A percentile compares a stretch with the other conserved stretches of the same genome.
These are phyloP conservation scores for Pseudodiploospora longispora DNA, from an alignment of 2,329 filamentous ascomycete species.

Conservation along the genomic window DNA sequence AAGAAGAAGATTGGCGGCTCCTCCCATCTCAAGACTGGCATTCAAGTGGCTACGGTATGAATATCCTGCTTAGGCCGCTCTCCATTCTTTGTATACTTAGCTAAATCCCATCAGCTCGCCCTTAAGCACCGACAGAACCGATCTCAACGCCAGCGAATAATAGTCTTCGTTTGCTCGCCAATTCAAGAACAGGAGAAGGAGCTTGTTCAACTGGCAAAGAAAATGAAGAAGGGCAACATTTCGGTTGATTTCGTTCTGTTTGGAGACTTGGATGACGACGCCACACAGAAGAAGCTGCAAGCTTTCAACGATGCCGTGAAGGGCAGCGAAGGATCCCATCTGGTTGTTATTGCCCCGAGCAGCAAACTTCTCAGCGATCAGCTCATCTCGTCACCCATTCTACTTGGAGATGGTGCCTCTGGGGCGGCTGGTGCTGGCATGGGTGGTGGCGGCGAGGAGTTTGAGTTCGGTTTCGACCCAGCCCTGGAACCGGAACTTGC, in stretches of 20 bases:
- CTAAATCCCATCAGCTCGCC: conserved; percentile 56
- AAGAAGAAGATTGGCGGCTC: conserved; percentile 84
- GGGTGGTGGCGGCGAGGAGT: conserved; percentile 55
- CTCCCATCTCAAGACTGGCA: conserved; percentile 82
- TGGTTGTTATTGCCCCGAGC: conserved; percentile 84
- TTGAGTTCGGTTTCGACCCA: conserved; percentile 77
- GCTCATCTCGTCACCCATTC: conserved; percentile 79
- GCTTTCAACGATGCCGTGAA: conserved; percentile 93
- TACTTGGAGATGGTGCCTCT: conserved; percentile 69
- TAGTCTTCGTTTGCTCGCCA: conserved; percentile 92
- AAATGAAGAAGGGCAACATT: conserved; percentile 97
- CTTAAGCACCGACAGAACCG: conserved; percentile 98
- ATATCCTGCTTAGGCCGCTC: conserved; percentile 22
- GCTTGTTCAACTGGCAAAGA: conserved; percentile 82
- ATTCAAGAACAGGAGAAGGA: conserved; percentile 85
- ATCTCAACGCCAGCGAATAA: conserved; percentile 90
- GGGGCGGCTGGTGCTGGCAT: conserved; percentile 48
- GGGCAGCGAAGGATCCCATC: conserved; percentile 80
- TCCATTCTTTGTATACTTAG: background rate
- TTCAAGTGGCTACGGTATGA: conserved; percentile 83
- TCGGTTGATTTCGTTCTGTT: conserved; percentile 93
- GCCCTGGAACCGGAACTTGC: conserved; percentile 89
- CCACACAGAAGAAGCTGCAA: conserved; percentile 81
- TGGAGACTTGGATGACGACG: conserved; percentile 85
- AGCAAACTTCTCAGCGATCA: conserved; percentile 89